Percentiles rank a stretch among this genome's conserved stretches.
These are phyloP conservation scores for Kokia cookei DNA, from an alignment of 441 rosid genomes.

Conservation along the genomic window DNA sequence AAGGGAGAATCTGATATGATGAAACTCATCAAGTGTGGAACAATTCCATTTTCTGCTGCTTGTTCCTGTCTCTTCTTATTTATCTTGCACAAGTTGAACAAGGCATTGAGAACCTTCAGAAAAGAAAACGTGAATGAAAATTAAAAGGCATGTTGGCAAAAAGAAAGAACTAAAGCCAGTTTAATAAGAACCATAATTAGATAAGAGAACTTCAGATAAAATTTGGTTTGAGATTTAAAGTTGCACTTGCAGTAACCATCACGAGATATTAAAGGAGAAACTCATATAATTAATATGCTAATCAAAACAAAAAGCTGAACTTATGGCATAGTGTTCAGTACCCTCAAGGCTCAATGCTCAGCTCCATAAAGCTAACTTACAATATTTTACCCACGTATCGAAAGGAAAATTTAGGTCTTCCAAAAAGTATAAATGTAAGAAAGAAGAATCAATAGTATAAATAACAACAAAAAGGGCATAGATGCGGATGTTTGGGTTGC, in stretches of 20 bases:
- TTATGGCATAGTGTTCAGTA: not conserved
- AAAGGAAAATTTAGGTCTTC: not conserved
- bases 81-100: constrained; percentile 95
- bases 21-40: constrained; percentile 88
- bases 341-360: not conserved
- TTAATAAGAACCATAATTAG: not conserved
- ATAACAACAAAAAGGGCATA: not conserved
- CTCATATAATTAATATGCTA: not conserved
- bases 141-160: not conserved
- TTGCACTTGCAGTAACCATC: not conserved
- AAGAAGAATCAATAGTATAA: not conserved
- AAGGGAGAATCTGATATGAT: constrained; percentile 72
- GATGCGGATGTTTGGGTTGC: not conserved
- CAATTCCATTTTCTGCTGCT: constrained; percentile 98
- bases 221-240: not conserved
- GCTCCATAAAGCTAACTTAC: not conserved
- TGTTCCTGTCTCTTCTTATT: constrained; percentile 98
- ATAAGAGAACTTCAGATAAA: not conserved
- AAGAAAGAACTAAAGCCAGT: not conserved
- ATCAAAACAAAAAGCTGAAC: not conserved
- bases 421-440: not conserved
- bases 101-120: constrained; percentile 76
- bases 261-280: not conserved
- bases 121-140: constrained; percentile 1
- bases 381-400: not conserved